phyloP scores from a whole-genome alignment of 768 basidiomycete genomes.

The Mrakia blollopis region DNA sequence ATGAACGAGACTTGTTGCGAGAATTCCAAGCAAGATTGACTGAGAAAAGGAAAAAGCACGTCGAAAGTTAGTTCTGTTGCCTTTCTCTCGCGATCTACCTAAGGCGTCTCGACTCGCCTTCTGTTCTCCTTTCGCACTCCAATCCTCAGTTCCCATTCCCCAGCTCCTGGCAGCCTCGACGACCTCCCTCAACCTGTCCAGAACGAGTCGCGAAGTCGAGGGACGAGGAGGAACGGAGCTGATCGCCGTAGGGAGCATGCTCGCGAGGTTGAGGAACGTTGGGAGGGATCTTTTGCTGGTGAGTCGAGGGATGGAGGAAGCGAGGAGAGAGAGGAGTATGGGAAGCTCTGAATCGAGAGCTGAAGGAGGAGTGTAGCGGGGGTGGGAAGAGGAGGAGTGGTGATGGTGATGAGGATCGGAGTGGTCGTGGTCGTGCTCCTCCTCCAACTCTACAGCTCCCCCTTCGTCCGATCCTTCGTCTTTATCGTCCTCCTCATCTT shows the following conservation, averaged over 20 bases:
- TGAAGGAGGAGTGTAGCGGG: not conserved
- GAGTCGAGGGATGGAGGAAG: constrained; percentile 13
- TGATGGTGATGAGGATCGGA: constrained; percentile 8
- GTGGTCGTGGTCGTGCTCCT: constrained; percentile 6
- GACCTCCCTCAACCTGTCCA: constrained; percentile 1
- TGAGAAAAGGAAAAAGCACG: not conserved
- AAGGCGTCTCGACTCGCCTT: not conserved
- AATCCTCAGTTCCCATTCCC: constrained; percentile 9
- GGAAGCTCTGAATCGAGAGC: constrained; percentile 11
- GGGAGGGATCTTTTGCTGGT: constrained; percentile 14
- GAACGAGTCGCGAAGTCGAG: not conserved
- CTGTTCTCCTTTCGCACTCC: constrained; percentile 25
- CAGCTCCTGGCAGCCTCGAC: constrained; percentile 3
- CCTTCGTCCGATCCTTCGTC: not conserved
- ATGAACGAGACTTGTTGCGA: not conserved
- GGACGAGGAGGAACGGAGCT: not conserved
- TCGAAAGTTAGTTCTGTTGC: not conserved
- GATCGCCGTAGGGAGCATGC: constrained; percentile 12
- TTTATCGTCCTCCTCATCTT: not conserved
- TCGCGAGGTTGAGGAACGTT: constrained; percentile 14
- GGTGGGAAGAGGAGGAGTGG: not conserved
- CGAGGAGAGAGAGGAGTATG: constrained; percentile 10
- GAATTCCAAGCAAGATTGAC: constrained; percentile 18
- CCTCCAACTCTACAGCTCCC: not conserved
- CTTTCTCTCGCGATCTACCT: too few relatives aligned